Evolutionary conservation across 306 rosid species (phyloP), one percentile per base, ranked within the genome.

Genomic region (Myrica gale): DNA sequence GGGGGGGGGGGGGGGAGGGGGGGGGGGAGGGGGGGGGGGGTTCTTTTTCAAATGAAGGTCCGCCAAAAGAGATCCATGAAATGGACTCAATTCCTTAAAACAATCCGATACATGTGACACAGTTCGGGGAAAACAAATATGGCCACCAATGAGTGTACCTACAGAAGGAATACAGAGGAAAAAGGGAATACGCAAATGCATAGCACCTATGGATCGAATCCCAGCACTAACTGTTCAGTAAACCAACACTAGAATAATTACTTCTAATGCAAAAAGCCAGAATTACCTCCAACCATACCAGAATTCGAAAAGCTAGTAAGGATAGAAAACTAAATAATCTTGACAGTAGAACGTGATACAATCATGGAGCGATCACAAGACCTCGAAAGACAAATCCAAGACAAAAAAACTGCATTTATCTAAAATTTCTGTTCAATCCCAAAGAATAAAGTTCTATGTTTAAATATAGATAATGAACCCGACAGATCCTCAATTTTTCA

Each of bases 401-500:
- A 66, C 4, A 43, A 66, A 66, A 66, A 17, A 50, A 8, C 70
- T 65, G 39, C 51, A 17, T 41, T 42, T 66, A 66, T 13, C 16
- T 39, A 8, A 39, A 70, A 46, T 4, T 50, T 17, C 5, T 72
- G 68, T 60, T 73, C 61, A 58, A 53, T 60, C 21, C 70, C 72
- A 72, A 83, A 43, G 84, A 83, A 79, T 67, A 79, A 17, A 13
- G 58, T 20, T 42, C 43, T 12, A 68, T 41, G 43, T 79, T 39
- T 13, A 66, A 47, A 57, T 71, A 56, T 71, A 72, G 43, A 44
- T 1, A 7, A 45, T 19, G 5, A 23, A 42, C 21, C 57, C 5
- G 45, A 60, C 5, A 70, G 50, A 66, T 68, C 74, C 65, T 48
- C 55, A 47, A 77, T 6, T 43, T 39, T 77, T 57, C 61, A 50